phyloP scores from a whole-genome alignment of 2,329 filamentous ascomycete species.

The Biscogniauxia sp. region DNA sequence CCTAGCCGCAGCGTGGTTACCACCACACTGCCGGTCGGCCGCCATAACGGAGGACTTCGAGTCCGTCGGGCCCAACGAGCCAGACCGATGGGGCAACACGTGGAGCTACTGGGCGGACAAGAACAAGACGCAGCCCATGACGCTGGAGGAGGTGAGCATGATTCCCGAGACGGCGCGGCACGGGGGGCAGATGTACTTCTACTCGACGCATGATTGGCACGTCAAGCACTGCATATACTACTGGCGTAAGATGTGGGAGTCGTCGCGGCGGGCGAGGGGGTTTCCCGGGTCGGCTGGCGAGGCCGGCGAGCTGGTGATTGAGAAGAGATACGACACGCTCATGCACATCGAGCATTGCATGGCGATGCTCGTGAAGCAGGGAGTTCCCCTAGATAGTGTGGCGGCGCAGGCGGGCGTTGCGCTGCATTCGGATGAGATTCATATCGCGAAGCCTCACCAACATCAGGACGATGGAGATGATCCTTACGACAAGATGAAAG shows the following conservation, averaged over 20 bases:
- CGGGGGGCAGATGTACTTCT: constrained; percentile 13
- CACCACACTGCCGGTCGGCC: constrained; percentile 32
- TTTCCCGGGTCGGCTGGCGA: background rate
- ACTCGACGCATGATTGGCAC: constrained; percentile 29
- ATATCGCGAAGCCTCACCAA: background rate
- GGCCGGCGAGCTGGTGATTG: background rate
- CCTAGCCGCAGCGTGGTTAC: constrained; percentile 35
- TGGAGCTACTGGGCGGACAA: constrained; percentile 34
- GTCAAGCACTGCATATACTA: constrained; percentile 33
- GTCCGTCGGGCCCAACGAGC: constrained; percentile 22
- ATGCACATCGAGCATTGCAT: constrained; percentile 2
- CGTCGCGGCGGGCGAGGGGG: background rate
- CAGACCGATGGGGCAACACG: constrained; percentile 18
- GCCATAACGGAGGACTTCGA: constrained; percentile 35
- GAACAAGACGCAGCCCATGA: constrained; percentile 22
- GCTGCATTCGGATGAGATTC: background rate
- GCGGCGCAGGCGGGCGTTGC: background rate
- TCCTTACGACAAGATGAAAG: background rate
- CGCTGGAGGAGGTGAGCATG: constrained; percentile 9
- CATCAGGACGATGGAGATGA: background rate
- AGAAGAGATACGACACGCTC: background rate
- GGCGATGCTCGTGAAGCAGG: constrained; percentile 1
- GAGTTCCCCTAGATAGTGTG: background rate
- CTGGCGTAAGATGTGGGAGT: constrained; percentile 29
- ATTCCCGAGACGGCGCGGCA: background rate